phyloP scores from a whole-genome alignment of 306 rosid genomes.

The Rosa multiflora region DNA sequence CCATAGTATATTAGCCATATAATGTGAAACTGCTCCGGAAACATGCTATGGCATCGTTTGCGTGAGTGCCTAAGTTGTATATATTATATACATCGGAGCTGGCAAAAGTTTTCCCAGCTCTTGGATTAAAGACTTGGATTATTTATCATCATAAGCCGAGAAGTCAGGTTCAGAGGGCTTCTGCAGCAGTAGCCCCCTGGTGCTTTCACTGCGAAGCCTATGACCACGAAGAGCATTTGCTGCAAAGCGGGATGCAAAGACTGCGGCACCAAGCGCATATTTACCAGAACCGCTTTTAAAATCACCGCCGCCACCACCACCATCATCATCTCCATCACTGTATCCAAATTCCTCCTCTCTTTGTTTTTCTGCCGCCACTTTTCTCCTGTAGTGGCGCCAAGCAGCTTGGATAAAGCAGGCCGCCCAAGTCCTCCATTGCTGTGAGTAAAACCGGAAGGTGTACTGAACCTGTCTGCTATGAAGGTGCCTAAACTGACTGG shows the following conservation, averaged over 20 bases:
- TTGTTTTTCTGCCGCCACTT: conserved; percentile 28
- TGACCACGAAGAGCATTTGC: conserved; percentile 66
- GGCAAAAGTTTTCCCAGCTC: background rate
- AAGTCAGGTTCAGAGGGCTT: conserved; percentile 90
- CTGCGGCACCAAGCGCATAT: conserved; percentile 46
- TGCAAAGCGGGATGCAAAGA: conserved; percentile 73
- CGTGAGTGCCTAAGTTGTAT: background rate
- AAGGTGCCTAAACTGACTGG: conserved; percentile 80
- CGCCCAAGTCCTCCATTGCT: conserved; percentile 98
- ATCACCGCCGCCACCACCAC: conserved; percentile 16
- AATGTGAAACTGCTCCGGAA: background rate
- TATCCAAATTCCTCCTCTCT: conserved; percentile 38
- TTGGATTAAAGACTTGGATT: background rate
- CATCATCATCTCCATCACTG: conserved; percentile 26
- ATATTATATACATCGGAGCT: background rate
- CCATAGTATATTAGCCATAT: background rate
- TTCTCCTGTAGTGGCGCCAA: conserved; percentile 69
- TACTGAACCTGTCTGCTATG: conserved; percentile 89
- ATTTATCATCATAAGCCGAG: conserved; percentile 31
- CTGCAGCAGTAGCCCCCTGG: conserved; percentile 28
- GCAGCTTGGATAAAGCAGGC: conserved; percentile 82
- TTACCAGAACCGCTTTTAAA: background rate
- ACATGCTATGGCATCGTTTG: background rate
- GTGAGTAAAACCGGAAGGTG: conserved; percentile 87
- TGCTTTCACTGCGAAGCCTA: conserved; percentile 44